Evolutionary conservation across 2,329 filamentous ascomycete genomes (phyloP).

Genomic region (Calonectria hawksworthii): DNA sequence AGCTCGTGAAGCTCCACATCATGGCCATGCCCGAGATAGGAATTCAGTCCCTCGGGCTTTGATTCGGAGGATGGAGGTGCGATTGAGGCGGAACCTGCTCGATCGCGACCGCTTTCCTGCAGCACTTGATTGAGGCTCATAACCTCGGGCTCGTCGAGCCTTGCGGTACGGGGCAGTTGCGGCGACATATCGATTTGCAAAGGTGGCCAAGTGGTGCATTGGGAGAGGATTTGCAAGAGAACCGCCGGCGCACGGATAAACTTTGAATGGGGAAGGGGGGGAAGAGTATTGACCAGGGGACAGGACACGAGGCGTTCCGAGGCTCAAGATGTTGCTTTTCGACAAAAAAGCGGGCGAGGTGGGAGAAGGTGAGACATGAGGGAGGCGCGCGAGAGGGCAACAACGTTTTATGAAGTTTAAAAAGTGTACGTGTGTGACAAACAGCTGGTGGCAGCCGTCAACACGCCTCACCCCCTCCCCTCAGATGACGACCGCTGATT

Average conservation of each 20-base stretch:
- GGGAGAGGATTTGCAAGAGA: neutral
- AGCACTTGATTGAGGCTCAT: conserved; percentile 1
- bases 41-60: conserved; percentile 38
- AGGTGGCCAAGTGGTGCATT: conserved; percentile 8
- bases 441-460: neutral
- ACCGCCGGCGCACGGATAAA: neutral
- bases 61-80: conserved; percentile 13
- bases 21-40: conserved; percentile 41
- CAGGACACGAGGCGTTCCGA: neutral
- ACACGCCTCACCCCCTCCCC: neutral
- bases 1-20: conserved; percentile 53
- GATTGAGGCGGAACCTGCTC: neutral
- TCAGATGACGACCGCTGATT: neutral
- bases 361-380: neutral
- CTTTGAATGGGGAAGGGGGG: no score
- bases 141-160: neutral
- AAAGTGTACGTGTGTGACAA: neutral
- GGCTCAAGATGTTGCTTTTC: neutral
- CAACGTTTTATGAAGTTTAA: neutral
- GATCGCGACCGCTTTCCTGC: neutral
- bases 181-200: conserved; percentile 12
- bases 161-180: conserved; percentile 7
- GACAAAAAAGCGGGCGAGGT: neutral
- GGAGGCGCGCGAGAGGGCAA: neutral
- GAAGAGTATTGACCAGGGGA: neutral